Percentiles rank a stretch among this genome's conserved stretches.
Evolutionary conservation across 129 eudicot species (phyloP).

Genomic region (Heracleum sosnowskyi): DNA sequence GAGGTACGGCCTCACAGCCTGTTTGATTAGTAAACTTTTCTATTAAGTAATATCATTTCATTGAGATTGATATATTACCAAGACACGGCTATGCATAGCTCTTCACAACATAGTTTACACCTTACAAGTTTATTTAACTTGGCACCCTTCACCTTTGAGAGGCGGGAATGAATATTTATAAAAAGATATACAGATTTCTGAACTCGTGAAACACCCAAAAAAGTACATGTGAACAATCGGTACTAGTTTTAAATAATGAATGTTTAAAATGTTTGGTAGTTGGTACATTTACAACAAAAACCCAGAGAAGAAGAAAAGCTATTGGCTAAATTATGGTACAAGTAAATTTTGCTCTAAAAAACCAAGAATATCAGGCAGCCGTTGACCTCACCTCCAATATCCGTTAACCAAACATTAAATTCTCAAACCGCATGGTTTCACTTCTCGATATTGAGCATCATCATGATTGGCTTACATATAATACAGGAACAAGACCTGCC

Average conservation of each 20-base stretch:
- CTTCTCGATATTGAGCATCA: neutral
- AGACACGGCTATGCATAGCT: too few relatives aligned
- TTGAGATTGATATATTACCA: too few relatives aligned
- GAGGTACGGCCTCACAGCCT: too few relatives aligned
- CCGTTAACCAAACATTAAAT: neutral
- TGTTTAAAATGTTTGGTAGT: neutral
- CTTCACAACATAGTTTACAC: too few relatives aligned
- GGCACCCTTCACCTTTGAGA: neutral
- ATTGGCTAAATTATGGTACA: slow-evolving; percentile 1
- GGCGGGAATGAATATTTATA: neutral
- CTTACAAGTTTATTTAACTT: too few relatives aligned
- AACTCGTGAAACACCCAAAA: neutral
- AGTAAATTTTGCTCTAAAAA: too few relatives aligned
- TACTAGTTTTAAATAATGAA: neutral
- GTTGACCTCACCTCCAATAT: neutral
- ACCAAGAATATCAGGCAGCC: neutral
- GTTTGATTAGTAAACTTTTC: too few relatives aligned
- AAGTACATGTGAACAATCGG: neutral
- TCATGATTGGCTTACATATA: slow-evolving; percentile 79
- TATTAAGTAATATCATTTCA: too few relatives aligned
- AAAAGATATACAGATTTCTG: neutral
- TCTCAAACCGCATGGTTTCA: neutral
- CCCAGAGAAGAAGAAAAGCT: neutral
- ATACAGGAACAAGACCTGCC: slow-evolving; percentile 94
- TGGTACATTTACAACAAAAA: neutral